Evolutionary conservation across 306 rosid genomes (phyloP), one percentile per base, ranked within the genome.

Genomic region (Fagus sylvatica): DNA sequence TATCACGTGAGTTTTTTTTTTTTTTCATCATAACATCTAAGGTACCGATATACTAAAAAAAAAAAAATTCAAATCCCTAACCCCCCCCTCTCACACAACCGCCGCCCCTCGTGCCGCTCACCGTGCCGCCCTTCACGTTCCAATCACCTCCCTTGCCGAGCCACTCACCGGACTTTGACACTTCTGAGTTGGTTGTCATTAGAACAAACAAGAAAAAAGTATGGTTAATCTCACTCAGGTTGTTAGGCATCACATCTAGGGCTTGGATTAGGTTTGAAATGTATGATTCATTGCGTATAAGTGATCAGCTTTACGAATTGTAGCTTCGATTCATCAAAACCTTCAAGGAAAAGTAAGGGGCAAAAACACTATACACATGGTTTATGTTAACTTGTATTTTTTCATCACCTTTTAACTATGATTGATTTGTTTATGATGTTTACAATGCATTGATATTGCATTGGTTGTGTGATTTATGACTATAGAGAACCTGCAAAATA

Each of bases 401-500:
- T 6, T 66, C 32, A 39, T 39, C 5, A 1, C 17, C 71, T n/a
- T 65, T 65, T 65, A 65, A 41, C 33, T 33, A 30, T 12, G 4
- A 59, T n/a, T 75, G 76, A 30, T 53, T 72, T 13, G 1, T 34
- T 36, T 13, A 2, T 34, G 17, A 16, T 51, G 4, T 72, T 69
- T 72, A 32, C 40, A 8, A 33, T 53, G 61, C 19, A 54, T 15
- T 73, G 32, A 32, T 33, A 34, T 34, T n/a, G 59, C 9, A 36
- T 55, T 16, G 51, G 34, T 37, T n/a, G 10, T 78, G 68, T 22
- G 16, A 74, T 60, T 81, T 74, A 60, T 54, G 53, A 42, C 16
- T 68, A 77, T 83, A 90, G 89, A 90, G 53, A 76, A 85, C 91
- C 15, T 91, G 91, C 67, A 82, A 78, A 78, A 77, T 74, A 77